Percentiles rank a stretch among this genome's conserved stretches.
phyloP scores from a whole-genome alignment of 352 stramenopile genomes.

The Halophytophthora polymorphica region DNA sequence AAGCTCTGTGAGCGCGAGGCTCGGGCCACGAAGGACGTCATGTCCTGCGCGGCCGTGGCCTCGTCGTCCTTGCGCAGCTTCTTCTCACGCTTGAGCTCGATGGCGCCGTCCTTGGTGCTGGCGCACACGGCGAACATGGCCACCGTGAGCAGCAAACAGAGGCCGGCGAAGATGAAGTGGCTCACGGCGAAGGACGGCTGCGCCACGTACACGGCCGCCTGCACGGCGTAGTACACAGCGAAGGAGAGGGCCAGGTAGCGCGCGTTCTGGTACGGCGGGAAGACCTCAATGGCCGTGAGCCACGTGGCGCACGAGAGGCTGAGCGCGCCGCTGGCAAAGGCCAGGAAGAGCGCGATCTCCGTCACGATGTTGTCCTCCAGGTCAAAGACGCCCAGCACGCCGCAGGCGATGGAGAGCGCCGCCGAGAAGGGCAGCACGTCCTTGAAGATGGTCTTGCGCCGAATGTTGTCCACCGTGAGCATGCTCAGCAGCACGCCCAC shows the following conservation, averaged over 20 bases:
- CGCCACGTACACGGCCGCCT: conserved; percentile 59
- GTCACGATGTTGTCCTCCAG: conserved; percentile 44
- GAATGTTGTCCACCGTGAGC: conserved; percentile 78
- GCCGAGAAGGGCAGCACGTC: conserved; percentile 75
- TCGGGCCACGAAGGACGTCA: conserved; percentile 42
- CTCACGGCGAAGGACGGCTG: conserved; percentile 69
- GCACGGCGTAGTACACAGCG: conserved; percentile 67
- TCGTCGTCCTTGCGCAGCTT: conserved; percentile 63
- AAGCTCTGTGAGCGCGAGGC: conserved; percentile 80
- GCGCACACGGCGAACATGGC: conserved; percentile 77
- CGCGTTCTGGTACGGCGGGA: conserved; percentile 71
- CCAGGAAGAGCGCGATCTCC: conserved; percentile 71
- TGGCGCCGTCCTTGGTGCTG: conserved; percentile 78
- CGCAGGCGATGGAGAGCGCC: conserved; percentile 53
- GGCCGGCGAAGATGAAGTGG: conserved; percentile 70
- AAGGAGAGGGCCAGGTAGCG: conserved; percentile 77
- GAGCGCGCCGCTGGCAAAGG: conserved; percentile 62
- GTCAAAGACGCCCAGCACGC: conserved; percentile 47
- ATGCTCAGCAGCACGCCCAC: conserved; percentile 62
- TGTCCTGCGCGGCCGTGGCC: conserved; percentile 30
- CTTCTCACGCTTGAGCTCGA: conserved; percentile 86
- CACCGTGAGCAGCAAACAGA: conserved; percentile 68
- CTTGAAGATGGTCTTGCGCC: conserved; percentile 89
- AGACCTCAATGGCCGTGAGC: conserved; percentile 83
- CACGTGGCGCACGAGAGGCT: conserved; percentile 78